These are phyloP conservation scores for Diaporthe destruens DNA, from an alignment of 2,329 filamentous ascomycete species.

Conservation along the genomic window DNA sequence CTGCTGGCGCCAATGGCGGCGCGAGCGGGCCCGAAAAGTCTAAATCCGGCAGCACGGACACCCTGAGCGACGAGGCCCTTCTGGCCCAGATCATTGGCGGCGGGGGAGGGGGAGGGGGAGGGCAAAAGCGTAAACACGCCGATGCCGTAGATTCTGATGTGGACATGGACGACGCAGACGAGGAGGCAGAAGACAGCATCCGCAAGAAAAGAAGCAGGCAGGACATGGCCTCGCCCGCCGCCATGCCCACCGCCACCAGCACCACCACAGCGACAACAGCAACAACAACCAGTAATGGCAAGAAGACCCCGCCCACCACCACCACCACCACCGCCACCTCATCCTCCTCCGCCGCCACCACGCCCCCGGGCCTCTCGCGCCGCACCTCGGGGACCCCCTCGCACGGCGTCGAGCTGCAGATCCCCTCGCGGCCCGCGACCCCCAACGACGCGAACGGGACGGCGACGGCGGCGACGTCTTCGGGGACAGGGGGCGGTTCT, in stretches of 20 bases:
- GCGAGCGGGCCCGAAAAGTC: conserved; percentile 17
- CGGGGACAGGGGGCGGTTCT: conserved; percentile 44
- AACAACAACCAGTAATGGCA: conserved; percentile 20
- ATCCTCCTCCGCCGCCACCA: conserved; percentile 37
- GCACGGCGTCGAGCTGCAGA: conserved; percentile 71
- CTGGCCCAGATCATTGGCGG: conserved; percentile 40
- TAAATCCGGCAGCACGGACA: conserved; percentile 42
- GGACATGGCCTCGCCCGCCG: conserved; percentile 46
- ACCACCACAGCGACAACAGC: conserved; percentile 31
- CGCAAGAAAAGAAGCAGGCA: conserved; percentile 62
- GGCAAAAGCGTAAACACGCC: conserved; percentile 49
- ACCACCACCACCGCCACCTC: conserved; percentile 42
- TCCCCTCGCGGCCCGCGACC: conserved; percentile 74
- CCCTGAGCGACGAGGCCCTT: conserved; percentile 48
- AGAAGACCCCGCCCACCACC: conserved; percentile 43
- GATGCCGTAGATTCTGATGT: conserved; percentile 49
- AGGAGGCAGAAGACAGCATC: conserved; percentile 49
- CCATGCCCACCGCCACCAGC: background rate
- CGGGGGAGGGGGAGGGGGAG: background rate
- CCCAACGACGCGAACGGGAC: conserved; percentile 55
- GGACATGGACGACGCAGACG: conserved; percentile 49
- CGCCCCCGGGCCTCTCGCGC: conserved; percentile 59
- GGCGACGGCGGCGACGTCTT: conserved; percentile 43
- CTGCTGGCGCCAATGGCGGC: conserved; percentile 35
- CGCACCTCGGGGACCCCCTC: conserved; percentile 65